Evolutionary conservation across 1,139 yeast species (phyloP).

Genomic region (Blastobotrys buckinghamii): DNA sequence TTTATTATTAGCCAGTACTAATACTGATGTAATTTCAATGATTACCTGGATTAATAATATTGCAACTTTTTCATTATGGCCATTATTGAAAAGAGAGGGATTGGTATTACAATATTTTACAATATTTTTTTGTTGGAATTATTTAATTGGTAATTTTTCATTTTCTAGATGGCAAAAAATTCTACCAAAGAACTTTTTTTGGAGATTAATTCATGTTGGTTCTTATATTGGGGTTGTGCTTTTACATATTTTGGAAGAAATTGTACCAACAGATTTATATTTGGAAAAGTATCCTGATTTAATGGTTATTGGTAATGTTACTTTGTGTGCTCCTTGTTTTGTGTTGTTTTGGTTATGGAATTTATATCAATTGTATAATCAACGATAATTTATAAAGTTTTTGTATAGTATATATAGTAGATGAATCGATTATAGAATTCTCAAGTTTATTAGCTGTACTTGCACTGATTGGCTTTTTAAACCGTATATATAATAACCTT

Average conservation of each 20-base stretch:
- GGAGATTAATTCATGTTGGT: slow-evolving; percentile 50
- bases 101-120: slow-evolving; percentile 66
- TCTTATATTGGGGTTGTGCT: slow-evolving; percentile 53
- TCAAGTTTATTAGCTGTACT: too few relatives aligned
- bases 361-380: slow-evolving; percentile 12
- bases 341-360: slow-evolving; percentile 74
- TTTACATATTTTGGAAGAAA: slow-evolving; percentile 52
- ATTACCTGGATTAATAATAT: slow-evolving; percentile 85
- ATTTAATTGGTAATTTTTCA: slow-evolving; percentile 56
- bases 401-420: too few relatives aligned
- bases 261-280: slow-evolving; percentile 19
- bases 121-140: slow-evolving; percentile 61
- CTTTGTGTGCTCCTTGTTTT: slow-evolving; percentile 72
- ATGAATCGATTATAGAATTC: too few relatives aligned
- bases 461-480: too few relatives aligned
- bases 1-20: slow-evolving; percentile 52
- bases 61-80: slow-evolving; percentile 82
- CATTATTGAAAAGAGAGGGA: slow-evolving; percentile 72
- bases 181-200: slow-evolving; percentile 46
- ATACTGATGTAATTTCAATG: slow-evolving; percentile 56
- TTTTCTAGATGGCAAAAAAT: slow-evolving; percentile 10
- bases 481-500: too few relatives aligned
- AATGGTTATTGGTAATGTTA: slow-evolving; percentile 73
- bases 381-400: slow-evolving; percentile 2
- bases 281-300: slow-evolving; percentile 62